These are phyloP conservation scores for Colletotrichum tofieldiae DNA, from an alignment of 2,329 filamentous ascomycete species.

Conservation along the genomic window DNA sequence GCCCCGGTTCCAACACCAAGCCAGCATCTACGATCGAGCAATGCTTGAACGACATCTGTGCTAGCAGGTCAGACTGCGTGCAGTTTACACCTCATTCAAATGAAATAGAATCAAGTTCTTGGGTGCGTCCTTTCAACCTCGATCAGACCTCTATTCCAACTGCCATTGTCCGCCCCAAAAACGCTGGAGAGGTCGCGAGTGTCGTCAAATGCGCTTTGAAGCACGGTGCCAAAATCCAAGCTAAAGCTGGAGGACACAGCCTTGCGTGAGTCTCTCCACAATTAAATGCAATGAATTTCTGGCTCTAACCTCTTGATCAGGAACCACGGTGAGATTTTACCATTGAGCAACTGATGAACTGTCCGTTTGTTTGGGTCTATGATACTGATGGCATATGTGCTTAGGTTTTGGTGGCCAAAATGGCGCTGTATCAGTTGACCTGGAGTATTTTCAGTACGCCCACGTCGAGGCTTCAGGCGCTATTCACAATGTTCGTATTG, in stretches of 20 bases:
- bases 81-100: constrained; percentile 56
- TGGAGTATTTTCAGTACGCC: constrained; percentile 68
- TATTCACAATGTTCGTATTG: constrained; percentile 65
- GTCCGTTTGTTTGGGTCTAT: too few species aligned
- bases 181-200: constrained; percentile 66
- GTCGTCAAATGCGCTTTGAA: constrained; percentile 70
- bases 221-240: constrained; percentile 68
- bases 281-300: background rate
- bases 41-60: constrained; percentile 64
- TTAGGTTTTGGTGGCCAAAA: constrained; percentile 63
- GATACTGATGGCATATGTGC: background rate
- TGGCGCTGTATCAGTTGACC: constrained; percentile 68
- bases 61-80: constrained; percentile 60
- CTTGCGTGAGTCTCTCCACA: constrained; percentile 63
- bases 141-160: constrained; percentile 64
- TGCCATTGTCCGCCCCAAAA: constrained; percentile 71
- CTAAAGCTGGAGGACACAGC: constrained; percentile 75
- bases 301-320: background rate
- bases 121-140: constrained; percentile 69
- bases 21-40: constrained; percentile 51
- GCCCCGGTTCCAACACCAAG: background rate
- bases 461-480: constrained; percentile 63
- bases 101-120: constrained; percentile 47
- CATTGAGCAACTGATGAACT: too few species aligned
- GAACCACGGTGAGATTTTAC: constrained; percentile 12